Base-by-base conservation (phyloP, 2,329 filamentous ascomycete species). In the Scedosporium aurantiacum region DNA sequence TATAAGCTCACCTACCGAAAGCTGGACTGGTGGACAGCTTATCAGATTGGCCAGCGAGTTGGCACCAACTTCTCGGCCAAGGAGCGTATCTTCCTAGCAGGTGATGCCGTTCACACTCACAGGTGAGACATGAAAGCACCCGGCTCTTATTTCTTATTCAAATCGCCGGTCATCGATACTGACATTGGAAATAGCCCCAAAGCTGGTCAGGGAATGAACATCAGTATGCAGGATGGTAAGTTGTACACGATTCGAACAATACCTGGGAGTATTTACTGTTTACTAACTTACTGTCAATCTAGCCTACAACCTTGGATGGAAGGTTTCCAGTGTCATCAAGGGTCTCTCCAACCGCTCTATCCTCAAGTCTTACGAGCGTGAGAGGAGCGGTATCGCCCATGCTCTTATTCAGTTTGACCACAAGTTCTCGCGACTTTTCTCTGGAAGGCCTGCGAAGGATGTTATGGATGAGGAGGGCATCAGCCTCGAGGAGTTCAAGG, bases 151-250 rank as follows among this genome's bases (percentile, higher is more conserved):
- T 16, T 21, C 43, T 47, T 21, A 47, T n/a, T n/a, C n/a, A n/a
- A n/a, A 18, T n/a, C 43, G 43, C 5, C n/a, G 5, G 8, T n/a
- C 43, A 21, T 47, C 43, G 43, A 18, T n/a, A 21, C 18, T 47
- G 18, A 47, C 18, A 47, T 21, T 47, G 6, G n/a, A 21, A 21
- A n/a, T 21, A 47, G 43, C 1, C 82, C 82, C 4, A 85, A 85
- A 68, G 82, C 81, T 2, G 82, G 82, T 2, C 83, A 86, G 68
- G 84, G 84, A 25, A 87, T 87, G 84, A 88, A 88, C 66, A 80
- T 86, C 2, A 80, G 76, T 23, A 85, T 88, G 79, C 83, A 86
- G 65, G 85, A 88, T 68, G 23, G 52, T 56, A 56, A 23, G 52
- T 28, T 5, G 2, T 27, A 56, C 14, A 7, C 14, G 18, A n/a